phyloP scores from a whole-genome alignment of 306 rosid genomes.

The Prosopis cineraria region DNA sequence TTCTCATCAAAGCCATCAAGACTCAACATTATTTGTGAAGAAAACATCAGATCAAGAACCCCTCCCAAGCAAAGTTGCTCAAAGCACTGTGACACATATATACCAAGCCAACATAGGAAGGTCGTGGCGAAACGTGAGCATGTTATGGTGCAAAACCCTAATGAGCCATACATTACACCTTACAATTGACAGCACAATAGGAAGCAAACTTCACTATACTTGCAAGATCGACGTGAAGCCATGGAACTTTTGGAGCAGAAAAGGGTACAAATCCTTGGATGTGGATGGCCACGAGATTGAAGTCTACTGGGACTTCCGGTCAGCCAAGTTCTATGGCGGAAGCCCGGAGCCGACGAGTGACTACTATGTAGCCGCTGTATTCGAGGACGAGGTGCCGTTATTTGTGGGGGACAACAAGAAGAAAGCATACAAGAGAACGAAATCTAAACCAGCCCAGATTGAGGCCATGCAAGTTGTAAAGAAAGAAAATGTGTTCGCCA shows the following conservation, averaged over 20 bases:
- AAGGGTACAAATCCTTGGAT: conserved; percentile 67
- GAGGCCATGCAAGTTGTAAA: conserved; percentile 59
- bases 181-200: conserved; percentile 49
- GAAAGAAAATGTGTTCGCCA: conserved; percentile 82
- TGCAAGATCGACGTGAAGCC: conserved; percentile 86
- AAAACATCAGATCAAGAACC: conserved; percentile 68
- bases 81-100: conserved; percentile 76
- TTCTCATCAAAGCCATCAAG: conserved; percentile 34
- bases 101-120: conserved; percentile 64
- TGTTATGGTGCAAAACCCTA: conserved; percentile 73
- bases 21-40: conserved; percentile 40
- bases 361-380: conserved; percentile 64
- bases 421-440: conserved; percentile 86
- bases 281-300: conserved; percentile 60
- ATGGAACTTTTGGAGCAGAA: conserved; percentile 82
- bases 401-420: conserved; percentile 81
- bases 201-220: conserved; percentile 49
- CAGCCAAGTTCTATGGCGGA: conserved; percentile 56
- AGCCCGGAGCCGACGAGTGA: conserved; percentile 73
- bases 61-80: conserved; percentile 55
- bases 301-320: conserved; percentile 76
- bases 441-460: conserved; percentile 48
- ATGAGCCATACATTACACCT: conserved; percentile 66
- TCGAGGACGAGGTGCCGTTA: conserved; percentile 69
- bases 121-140: conserved; percentile 60